Evolutionary conservation across 2,329 filamentous ascomycete genomes (phyloP).

Genomic region (Aspergillus sp.): DNA sequence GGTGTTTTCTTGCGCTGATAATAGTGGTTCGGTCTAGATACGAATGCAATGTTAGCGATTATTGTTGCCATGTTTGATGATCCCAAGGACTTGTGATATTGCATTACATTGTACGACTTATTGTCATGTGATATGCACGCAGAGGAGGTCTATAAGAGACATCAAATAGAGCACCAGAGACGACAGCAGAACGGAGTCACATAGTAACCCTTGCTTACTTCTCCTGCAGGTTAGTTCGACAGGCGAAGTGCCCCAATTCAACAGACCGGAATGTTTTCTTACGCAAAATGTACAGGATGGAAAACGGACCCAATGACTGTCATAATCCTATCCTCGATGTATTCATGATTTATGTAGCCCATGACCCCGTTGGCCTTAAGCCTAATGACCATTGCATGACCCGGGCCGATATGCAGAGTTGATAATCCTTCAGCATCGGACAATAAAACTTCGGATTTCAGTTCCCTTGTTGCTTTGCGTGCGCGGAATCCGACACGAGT

Average conservation of each 20-base stretch:
- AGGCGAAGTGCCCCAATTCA: neutral
- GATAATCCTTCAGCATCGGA: neutral
- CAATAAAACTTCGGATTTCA: slow-evolving; percentile 2
- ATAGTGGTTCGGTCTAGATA: slow-evolving; percentile 11
- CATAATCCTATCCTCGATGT: neutral
- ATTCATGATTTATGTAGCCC: neutral
- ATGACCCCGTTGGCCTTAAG: neutral
- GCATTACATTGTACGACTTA: neutral
- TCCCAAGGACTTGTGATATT: neutral
- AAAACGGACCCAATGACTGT: neutral
- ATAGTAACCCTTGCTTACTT: neutral
- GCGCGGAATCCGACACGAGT: neutral
- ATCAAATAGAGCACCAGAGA: neutral
- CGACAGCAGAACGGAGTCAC: neutral
- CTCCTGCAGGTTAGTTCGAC: neutral
- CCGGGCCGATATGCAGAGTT: neutral
- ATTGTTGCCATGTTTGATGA: neutral
- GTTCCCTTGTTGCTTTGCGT: neutral
- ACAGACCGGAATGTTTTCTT: neutral
- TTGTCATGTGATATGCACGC: neutral
- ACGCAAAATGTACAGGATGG: neutral
- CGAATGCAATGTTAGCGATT: neutral
- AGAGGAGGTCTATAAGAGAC: neutral
- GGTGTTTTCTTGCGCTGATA: slow-evolving; percentile 18
- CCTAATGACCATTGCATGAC: neutral